phyloP scores from a whole-genome alignment of 441 rosid species.

The Jatropha multifida region DNA sequence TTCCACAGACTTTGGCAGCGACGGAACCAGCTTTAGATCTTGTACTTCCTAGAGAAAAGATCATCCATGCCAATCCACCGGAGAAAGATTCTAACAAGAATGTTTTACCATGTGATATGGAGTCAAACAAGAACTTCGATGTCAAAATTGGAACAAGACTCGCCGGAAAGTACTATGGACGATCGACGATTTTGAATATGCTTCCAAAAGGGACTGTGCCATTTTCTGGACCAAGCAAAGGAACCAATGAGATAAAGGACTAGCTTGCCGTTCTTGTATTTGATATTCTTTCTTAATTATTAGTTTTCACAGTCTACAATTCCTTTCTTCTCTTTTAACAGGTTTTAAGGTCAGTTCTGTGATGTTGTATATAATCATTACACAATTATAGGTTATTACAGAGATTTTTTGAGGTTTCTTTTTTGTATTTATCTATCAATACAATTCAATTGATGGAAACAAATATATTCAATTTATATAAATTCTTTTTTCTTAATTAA shows the following conservation, averaged over 20 bases:
- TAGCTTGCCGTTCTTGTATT: slow-evolving; percentile 10
- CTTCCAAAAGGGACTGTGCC: slow-evolving; percentile 54
- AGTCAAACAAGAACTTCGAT: not conserved
- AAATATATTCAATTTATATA: too few relatives aligned
- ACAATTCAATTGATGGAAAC: too few relatives aligned
- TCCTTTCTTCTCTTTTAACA: too few relatives aligned
- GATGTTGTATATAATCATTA: not conserved
- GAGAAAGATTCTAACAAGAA: slow-evolving; percentile 4
- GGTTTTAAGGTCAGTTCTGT: not conserved
- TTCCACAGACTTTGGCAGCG: slow-evolving; percentile 5
- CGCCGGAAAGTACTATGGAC: slow-evolving; percentile 21
- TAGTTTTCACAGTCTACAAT: not conserved
- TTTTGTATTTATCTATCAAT: too few relatives aligned
- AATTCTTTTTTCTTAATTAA: too few relatives aligned
- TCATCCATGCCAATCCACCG: not conserved
- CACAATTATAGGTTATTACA: not conserved
- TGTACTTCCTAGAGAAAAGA: slow-evolving; percentile 25
- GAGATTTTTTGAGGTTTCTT: too few relatives aligned
- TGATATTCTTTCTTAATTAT: not conserved
- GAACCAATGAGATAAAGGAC: slow-evolving; percentile 40
- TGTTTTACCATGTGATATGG: slow-evolving; percentile 5
- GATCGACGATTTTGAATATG: slow-evolving; percentile 37
- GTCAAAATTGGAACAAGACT: slow-evolving; percentile 1
- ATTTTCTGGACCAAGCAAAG: slow-evolving; percentile 55
- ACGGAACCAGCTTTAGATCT: slow-evolving; percentile 24